Conservation (phyloP, 2,329 filamentous ascomycete species). For the Furcasterigmium sp. region DNA sequence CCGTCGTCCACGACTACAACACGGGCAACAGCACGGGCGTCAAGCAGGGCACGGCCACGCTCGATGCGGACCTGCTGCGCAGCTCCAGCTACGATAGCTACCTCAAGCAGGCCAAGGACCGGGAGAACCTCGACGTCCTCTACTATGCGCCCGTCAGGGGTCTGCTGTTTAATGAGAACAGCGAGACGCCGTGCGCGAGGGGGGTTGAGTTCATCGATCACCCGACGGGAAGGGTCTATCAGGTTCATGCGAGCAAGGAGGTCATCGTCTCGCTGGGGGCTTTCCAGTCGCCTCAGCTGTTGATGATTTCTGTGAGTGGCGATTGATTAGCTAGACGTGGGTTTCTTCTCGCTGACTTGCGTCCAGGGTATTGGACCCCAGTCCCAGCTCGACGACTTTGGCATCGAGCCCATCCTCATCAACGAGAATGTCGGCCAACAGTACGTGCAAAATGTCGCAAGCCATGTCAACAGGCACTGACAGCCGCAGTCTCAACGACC, state of each 20-base stretch:
- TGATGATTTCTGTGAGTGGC: slow-evolving; percentile 12
- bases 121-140: slow-evolving; percentile 18
- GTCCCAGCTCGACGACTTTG: slow-evolving; percentile 13
- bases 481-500: slow-evolving; percentile 16
- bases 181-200: slow-evolving; percentile 13
- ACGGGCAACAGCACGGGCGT: slow-evolving; percentile 19
- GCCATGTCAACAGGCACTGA: neutral
- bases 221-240: slow-evolving; percentile 11
- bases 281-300: slow-evolving; percentile 11
- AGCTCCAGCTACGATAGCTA: slow-evolving; percentile 20
- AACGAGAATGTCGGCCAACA: slow-evolving; percentile 19
- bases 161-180: slow-evolving; percentile 10
- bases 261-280: slow-evolving; percentile 10
- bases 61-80: slow-evolving; percentile 14
- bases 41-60: slow-evolving; percentile 19
- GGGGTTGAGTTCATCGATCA: slow-evolving; percentile 19
- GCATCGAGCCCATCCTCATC: slow-evolving; percentile 14
- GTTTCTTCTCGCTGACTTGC: slow-evolving; percentile 1
- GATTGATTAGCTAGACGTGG: too few relatives aligned
- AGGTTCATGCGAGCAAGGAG: slow-evolving; percentile 12
- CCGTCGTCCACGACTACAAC: slow-evolving; percentile 18
- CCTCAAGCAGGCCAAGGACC: slow-evolving; percentile 13
- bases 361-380: slow-evolving; percentile 13
- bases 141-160: slow-evolving; percentile 16
- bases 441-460: slow-evolving; percentile 5